These are phyloP conservation scores for Myochromella boudieri DNA, from an alignment of 768 basidiomycete species.

Conservation along the genomic window DNA sequence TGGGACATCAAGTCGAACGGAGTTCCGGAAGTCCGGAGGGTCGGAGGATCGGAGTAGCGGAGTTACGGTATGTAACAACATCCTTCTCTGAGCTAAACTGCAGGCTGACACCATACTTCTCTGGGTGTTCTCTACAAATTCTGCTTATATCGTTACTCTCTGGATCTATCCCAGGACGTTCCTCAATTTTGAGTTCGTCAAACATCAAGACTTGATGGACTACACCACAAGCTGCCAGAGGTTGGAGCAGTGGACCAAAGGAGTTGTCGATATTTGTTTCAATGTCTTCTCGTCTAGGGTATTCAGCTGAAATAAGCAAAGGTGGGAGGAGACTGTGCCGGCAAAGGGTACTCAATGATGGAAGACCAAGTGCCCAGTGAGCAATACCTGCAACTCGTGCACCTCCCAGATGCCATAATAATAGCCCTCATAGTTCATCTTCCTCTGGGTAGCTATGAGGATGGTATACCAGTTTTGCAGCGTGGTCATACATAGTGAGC, in stretches of 20 bases:
- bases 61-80: too few species aligned
- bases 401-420: conserved; percentile 22
- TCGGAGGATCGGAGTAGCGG: too few species aligned
- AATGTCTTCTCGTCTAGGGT: conserved; percentile 15
- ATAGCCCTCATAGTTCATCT: conserved; percentile 15
- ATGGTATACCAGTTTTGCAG: conserved; percentile 16
- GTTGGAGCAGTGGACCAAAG: background rate
- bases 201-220: too few species aligned
- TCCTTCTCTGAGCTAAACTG: too few species aligned
- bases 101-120: too few species aligned
- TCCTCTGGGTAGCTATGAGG: conserved; percentile 19
- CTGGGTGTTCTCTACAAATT: too few species aligned
- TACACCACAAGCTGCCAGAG: too few species aligned
- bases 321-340: conserved; percentile 5
- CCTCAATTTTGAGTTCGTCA: too few species aligned
- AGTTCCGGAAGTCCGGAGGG: too few species aligned
- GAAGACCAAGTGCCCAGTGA: conserved; percentile 17
- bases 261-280: conserved; percentile 9
- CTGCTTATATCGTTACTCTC: too few species aligned
- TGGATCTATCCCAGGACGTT: too few species aligned
- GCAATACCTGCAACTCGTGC: conserved; percentile 16
- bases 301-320: conserved; percentile 4
- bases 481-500: conserved; percentile 15
- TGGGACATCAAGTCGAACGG: too few species aligned
- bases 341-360: conserved; percentile 16